Base-by-base conservation (phyloP, 371 early-diverging fungal genomes). In the Caulochytrium protostelioides region DNA sequence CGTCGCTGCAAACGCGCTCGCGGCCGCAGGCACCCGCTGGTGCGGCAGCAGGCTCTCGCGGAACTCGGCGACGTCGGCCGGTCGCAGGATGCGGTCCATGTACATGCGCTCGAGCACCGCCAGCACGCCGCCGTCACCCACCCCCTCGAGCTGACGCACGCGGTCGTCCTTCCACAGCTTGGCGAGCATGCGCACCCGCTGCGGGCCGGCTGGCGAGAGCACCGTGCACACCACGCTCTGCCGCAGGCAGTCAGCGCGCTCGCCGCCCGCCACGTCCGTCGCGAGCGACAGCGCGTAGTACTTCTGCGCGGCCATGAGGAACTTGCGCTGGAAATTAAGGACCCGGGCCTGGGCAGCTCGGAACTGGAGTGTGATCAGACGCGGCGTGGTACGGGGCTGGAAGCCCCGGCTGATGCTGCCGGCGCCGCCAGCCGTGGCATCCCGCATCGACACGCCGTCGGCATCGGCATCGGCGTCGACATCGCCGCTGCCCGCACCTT, bases 111-210 rank as follows among this genome's bases (percentile, higher is more conserved):
- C 82, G 22, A 91, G 50, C 15, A 91, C 70, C 6, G 73, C 58
- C 35, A 68, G 42, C 21, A 49, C 23, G 9, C 54, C 55, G 33
- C 21, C 27, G 5, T 33, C 34, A 10, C 38, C 26, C 14, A 51
- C 21, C 14, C 52, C 48, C 6, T 41, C 39, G 6, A 39, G 35
- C 28, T 60, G 59, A 1, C 61, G 74, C 14, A 77, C 70, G 29
- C 87, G 69, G 32, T 83, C 84, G 39, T 87, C 86, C 44, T 82
- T 85, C 59, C 85, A 82, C n/a, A 91, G 57, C 3, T 77, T 79
- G 0, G 87, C 82, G 19, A 91, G 60, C 47, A 76, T 66, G 16
- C 90, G 75, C 15, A 77, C 71, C 26, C 89, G 68, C 32, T 75
- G 78, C 14, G 89, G 87, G 0, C 92, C 89, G 4, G 92, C 92